Evolutionary conservation across 768 basidiomycete genomes (phyloP), one percentile per base, ranked within the genome.

Genomic region (Pleurotus salmoneostramineus): DNA sequence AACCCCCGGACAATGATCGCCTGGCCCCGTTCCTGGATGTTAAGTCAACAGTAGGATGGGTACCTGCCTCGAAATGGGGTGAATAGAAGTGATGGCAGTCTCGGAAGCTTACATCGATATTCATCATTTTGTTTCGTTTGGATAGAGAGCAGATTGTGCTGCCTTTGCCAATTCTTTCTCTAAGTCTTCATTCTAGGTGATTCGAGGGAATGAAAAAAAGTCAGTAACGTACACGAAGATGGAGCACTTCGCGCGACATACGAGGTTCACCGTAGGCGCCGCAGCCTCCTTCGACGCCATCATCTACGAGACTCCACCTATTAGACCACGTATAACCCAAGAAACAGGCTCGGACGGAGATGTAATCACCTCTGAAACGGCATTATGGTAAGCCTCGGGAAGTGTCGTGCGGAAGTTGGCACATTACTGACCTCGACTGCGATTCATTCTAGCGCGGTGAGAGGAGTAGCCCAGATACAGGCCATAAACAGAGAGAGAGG

Each of bases 391-490:
- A 42, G 6, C 46, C 17, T 21, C n/a, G n/a, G n/a, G 37, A n/a
- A n/a, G 21, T 17, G 50, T 35, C 31, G 12, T 21, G 21, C 50
- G 51, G 27, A 17, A n/a, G 2, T 44, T 40, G 17, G 48, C 43
- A 14, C 2, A 5, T 47, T 50, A 71, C 80, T 58, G 67, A 84
- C 85, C 84, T 81, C 77, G 74, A 56, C 82, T 83, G 55, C 77
- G 73, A 50, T 73, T 72, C 60, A 87, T 68, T 3, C 82, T 83
- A 49, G 84, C 77, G 21, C 71, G 72, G 66, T 88, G 85, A 3
- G 83, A 75, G 27, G 74, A 65, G 37, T 80, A 74, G 17, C 82
- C 81, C 65, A 81, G 76, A 27, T 71, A 77, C n/a, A 83, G 67
- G 4, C 81, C 83, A 69, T 78, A 83, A 2, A 76, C 75, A 33